Percentiles rank a stretch among this genome's conserved stretches.
Evolutionary conservation across 805 yeast genomes (phyloP).

Genomic region (Tetrapisispora arboricola): DNA sequence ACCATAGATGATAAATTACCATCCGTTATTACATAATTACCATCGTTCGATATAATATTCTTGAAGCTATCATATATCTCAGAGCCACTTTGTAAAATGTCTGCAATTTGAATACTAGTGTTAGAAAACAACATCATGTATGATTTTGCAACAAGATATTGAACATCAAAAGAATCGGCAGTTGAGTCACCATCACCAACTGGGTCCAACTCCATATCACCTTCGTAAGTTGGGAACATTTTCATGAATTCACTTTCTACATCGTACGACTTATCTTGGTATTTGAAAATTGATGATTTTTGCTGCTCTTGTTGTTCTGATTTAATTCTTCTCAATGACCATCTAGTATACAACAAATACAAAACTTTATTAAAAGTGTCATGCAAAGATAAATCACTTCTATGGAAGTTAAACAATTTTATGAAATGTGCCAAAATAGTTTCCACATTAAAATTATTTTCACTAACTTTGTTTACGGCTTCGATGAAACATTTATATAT

Average conservation of each 20-base stretch:
- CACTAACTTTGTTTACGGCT: conserved; percentile 33
- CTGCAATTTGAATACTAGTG: conserved; percentile 7
- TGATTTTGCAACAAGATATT: conserved; percentile 38
- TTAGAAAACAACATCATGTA: conserved; percentile 38
- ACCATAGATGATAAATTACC: conserved; percentile 31
- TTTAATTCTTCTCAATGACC: conserved; percentile 67
- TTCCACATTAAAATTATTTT: conserved; percentile 42
- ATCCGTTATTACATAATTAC: conserved; percentile 17
- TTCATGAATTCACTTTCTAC: conserved; percentile 67
- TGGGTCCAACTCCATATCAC: conserved; percentile 25
- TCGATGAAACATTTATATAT: conserved; percentile 31
- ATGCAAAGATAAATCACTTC: conserved; percentile 9
- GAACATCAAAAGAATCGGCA: conserved; percentile 35
- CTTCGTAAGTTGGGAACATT: conserved; percentile 86
- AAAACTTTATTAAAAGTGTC: conserved; percentile 37
- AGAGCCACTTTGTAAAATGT: conserved; percentile 36
- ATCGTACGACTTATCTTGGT: conserved; percentile 50
- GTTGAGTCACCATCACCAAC: conserved; percentile 6
- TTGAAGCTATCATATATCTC: conserved; percentile 24
- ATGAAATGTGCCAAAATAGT: conserved; percentile 40
- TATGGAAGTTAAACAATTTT: conserved; percentile 33
- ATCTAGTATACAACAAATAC: conserved; percentile 59
- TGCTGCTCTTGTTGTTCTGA: conserved; percentile 53
- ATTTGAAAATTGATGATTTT: conserved; percentile 55
- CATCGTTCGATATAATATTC: conserved; percentile 15